Evolutionary conservation across 2,329 filamentous ascomycete species (phyloP).

Genomic region (Alternaria sp.): DNA sequence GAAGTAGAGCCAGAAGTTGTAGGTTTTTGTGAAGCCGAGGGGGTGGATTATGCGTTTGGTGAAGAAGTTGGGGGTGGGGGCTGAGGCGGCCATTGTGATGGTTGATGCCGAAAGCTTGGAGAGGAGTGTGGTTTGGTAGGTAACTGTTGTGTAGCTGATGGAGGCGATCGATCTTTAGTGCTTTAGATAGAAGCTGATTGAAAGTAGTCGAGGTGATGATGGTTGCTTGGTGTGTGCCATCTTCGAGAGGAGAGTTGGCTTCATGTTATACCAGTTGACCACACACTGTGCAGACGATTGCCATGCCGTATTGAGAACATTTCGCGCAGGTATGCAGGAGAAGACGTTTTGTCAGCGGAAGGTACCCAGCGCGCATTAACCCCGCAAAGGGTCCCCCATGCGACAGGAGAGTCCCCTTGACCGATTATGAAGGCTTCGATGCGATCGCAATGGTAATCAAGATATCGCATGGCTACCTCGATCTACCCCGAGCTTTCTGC

Average conservation of each 20-base stretch:
- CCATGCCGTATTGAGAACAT: constrained; percentile 1
- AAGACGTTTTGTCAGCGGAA: neutral
- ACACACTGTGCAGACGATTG: neutral
- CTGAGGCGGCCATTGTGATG: constrained; percentile 18
- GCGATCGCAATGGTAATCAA: neutral
- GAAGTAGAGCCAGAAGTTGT: constrained; percentile 63
- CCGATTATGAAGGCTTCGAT: neutral
- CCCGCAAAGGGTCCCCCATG: neutral
- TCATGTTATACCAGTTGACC: neutral
- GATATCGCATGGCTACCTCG: neutral
- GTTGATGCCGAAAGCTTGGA: neutral
- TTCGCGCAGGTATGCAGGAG: neutral
- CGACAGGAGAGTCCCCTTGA: neutral
- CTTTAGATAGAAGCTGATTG: no score
- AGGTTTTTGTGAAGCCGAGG: constrained; percentile 63
- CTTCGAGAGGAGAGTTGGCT: neutral
- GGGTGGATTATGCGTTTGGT: constrained; percentile 38
- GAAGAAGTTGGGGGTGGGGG: constrained; percentile 15
- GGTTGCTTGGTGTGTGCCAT: neutral
- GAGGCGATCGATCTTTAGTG: neutral
- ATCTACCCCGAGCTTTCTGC: neutral
- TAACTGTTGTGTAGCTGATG: neutral
- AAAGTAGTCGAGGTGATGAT: neutral
- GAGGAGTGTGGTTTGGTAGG: neutral
- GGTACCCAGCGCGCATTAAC: neutral